These are phyloP conservation scores for Cutaneotrichosporon spelunceum DNA, from an alignment of 1,284 basidiomycete species.

Conservation along the genomic window DNA sequence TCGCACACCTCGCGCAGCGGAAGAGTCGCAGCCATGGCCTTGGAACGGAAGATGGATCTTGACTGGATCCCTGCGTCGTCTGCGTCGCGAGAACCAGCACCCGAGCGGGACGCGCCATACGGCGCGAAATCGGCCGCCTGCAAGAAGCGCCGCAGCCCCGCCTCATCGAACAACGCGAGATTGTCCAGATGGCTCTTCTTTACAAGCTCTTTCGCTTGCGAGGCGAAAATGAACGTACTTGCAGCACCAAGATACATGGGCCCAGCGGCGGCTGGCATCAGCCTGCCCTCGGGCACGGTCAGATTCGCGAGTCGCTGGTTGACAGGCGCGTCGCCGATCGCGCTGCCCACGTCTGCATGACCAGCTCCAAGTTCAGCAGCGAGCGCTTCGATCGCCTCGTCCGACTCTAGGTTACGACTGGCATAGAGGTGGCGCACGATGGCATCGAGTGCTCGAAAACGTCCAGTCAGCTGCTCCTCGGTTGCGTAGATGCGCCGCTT, in stretches of 20 bases:
- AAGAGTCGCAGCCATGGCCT: not conserved
- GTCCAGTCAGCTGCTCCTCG: slow-evolving; percentile 7
- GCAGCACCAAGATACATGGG: slow-evolving; percentile 27
- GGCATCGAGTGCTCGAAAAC: slow-evolving; percentile 18
- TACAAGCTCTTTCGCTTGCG: slow-evolving; percentile 17
- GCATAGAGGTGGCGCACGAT: slow-evolving; percentile 22
- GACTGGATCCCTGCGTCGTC: not conserved
- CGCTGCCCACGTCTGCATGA: not conserved
- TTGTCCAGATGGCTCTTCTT: slow-evolving; percentile 18
- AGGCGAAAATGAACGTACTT: slow-evolving; percentile 23
- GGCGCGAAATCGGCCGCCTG: slow-evolving; percentile 23
- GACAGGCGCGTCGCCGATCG: not conserved
- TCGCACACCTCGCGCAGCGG: slow-evolving; percentile 12
- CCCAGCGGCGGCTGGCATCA: slow-evolving; percentile 25
- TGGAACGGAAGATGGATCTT: not conserved
- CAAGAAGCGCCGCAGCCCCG: slow-evolving; percentile 19
- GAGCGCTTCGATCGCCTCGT: slow-evolving; percentile 9
- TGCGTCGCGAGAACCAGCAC: not conserved
- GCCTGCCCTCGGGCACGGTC: slow-evolving; percentile 25
- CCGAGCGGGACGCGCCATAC: not conserved
- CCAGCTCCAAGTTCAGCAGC: slow-evolving; percentile 3
- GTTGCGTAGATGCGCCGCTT: slow-evolving; percentile 16
- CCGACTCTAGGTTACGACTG: slow-evolving; percentile 16
- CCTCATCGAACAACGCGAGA: slow-evolving; percentile 21
- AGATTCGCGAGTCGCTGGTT: not conserved